Conservation (phyloP, 1,284 basidiomycete species). For the Pisolithus thermaeus region DNA sequence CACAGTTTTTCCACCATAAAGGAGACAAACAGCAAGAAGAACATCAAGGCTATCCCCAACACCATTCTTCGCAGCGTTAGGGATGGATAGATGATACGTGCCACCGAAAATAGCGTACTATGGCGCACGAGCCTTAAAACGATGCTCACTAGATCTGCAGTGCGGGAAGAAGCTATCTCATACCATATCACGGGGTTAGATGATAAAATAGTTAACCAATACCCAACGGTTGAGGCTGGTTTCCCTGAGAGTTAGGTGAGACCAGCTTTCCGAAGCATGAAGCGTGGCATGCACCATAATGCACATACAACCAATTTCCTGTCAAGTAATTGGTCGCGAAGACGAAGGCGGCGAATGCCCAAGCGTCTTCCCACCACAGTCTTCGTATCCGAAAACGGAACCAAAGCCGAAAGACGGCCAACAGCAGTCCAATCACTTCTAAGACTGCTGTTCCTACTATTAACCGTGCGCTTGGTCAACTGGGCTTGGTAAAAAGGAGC, state of each 20-base stretch:
- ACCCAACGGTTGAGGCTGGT: neutral
- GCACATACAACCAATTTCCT: neutral
- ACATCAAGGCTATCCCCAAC: neutral
- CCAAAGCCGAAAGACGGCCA: constrained; percentile 19
- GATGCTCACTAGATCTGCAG: neutral
- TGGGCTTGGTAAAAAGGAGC: neutral
- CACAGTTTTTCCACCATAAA: too few relatives aligned
- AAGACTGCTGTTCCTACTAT: neutral
- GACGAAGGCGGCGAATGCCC: constrained; percentile 14
- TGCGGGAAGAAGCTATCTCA: neutral
- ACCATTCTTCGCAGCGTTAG: neutral
- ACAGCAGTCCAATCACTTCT: constrained; percentile 6
- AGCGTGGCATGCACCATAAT: neutral
- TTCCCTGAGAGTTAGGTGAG: neutral
- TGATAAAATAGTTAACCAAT: neutral
- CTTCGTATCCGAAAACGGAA: constrained; percentile 15
- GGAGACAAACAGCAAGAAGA: neutral
- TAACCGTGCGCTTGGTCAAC: neutral
- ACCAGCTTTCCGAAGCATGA: neutral
- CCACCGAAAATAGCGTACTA: constrained; percentile 5
- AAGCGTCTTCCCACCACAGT: constrained; percentile 20
- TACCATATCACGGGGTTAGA: neutral
- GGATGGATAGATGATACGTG: constrained; percentile 1
- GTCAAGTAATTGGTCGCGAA: constrained; percentile 1
- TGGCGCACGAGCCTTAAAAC: neutral